A percentile compares a stretch with the other conserved stretches of the same genome.
Evolutionary conservation across 306 rosid genomes (phyloP).

Genomic region (Urtica urens): DNA sequence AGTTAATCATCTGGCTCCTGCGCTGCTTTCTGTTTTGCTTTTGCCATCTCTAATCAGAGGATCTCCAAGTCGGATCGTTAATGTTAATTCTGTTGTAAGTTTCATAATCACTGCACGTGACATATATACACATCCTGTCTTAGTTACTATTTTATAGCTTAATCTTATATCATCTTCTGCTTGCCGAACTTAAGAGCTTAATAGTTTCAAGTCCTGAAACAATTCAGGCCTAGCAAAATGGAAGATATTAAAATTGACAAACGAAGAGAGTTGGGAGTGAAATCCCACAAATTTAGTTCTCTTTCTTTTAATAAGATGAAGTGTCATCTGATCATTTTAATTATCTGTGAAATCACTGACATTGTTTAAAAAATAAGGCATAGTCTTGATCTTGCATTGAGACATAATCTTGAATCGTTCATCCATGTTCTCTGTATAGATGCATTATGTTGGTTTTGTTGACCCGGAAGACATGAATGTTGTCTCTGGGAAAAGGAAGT

Average conservation of each 20-base stretch:
- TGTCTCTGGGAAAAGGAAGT: slow-evolving; percentile 61
- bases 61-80: slow-evolving; percentile 89
- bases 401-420: neutral
- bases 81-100: slow-evolving; percentile 85
- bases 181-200: too few species aligned
- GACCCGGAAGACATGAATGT: slow-evolving; percentile 85
- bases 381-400: neutral
- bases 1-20: slow-evolving; percentile 97
- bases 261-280: neutral
- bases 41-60: slow-evolving; percentile 93
- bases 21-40: slow-evolving; percentile 82
- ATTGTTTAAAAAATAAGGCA: too few species aligned
- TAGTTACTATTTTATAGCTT: too few species aligned
- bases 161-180: neutral
- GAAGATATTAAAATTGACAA: neutral
- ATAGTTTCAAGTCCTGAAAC: too few species aligned
- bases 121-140: too few species aligned
- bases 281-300: neutral
- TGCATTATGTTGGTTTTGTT: slow-evolving; percentile 88
- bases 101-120: slow-evolving; percentile 15
- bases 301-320: neutral
- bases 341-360: too few species aligned
- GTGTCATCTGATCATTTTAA: too few species aligned
- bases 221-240: too few species aligned
- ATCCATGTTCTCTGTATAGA: slow-evolving; percentile 28